A percentile compares a stretch with the other conserved stretches of the same genome.
Conservation (phyloP, 345 rosid genomes). For the Linum tenue region DNA sequence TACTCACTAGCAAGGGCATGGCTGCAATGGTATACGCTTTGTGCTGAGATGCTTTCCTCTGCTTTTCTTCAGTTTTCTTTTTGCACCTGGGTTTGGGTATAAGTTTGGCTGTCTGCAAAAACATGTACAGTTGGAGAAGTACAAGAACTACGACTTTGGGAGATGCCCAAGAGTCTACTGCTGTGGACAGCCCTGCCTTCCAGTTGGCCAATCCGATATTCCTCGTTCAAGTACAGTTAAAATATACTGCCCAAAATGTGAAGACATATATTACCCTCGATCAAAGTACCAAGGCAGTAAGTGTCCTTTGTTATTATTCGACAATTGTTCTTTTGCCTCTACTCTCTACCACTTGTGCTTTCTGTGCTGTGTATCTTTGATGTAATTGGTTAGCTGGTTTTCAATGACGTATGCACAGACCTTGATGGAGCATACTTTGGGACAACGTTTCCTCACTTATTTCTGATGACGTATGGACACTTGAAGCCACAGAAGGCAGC, state of each 20-base stretch:
- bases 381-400: background rate
- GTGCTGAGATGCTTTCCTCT: no score
- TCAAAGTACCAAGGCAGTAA: slow-evolving; percentile 98
- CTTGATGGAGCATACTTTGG: slow-evolving; percentile 56
- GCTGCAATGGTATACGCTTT: slow-evolving; percentile 60
- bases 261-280: slow-evolving; percentile 90
- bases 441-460: slow-evolving; percentile 50
- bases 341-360: background rate
- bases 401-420: slow-evolving; percentile 48
- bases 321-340: background rate
- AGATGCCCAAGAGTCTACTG: no score
- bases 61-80: no score
- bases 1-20: slow-evolving; percentile 91
- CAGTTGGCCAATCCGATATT: no score
- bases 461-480: slow-evolving; percentile 81
- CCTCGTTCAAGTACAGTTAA: slow-evolving; percentile 76
- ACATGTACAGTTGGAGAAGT: no score
- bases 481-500: slow-evolving; percentile 71
- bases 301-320: slow-evolving; percentile 31
- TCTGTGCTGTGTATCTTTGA: background rate
- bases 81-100: no score
- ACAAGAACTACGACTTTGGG: no score
- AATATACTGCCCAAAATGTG: slow-evolving; percentile 29
- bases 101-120: no score
- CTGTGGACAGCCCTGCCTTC: no score